Evolutionary conservation across 2,329 filamentous ascomycete genomes (phyloP).

Genomic region (Pseudopyricularia cyperi): DNA sequence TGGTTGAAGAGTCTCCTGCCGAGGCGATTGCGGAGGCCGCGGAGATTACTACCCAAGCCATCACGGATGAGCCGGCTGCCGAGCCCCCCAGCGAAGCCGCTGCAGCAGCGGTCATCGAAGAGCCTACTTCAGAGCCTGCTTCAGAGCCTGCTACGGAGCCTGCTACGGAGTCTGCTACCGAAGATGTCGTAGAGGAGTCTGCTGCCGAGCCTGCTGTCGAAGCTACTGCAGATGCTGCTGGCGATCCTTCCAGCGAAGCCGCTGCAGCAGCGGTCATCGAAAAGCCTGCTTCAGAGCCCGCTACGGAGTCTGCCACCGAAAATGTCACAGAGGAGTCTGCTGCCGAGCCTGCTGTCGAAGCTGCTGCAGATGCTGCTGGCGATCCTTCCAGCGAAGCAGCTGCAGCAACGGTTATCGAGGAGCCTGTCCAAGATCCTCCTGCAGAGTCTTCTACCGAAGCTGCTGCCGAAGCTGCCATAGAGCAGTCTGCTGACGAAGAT

Average conservation of each 20-base stretch:
- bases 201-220: neutral
- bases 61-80: neutral
- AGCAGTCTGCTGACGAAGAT: neutral
- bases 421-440: neutral
- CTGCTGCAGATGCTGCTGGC: neutral
- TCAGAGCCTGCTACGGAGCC: neutral
- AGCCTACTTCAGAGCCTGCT: neutral
- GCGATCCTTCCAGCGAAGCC: no score
- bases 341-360: neutral
- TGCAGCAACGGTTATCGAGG: neutral
- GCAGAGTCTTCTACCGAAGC: neutral
- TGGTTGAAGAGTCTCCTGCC: neutral
- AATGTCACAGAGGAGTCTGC: neutral
- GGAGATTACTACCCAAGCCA: neutral
- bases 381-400: no score
- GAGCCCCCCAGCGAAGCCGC: no score
- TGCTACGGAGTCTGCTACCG: neutral
- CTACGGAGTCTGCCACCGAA: neutral
- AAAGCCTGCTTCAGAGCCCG: neutral
- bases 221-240: neutral
- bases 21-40: neutral
- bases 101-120: neutral
- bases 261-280: neutral
- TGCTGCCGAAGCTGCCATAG: neutral
- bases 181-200: neutral